Evolutionary conservation across 2,329 filamentous ascomycete species (phyloP), one percentile per base, ranked within the genome.

Genomic region (Sporothrix globosa): DNA sequence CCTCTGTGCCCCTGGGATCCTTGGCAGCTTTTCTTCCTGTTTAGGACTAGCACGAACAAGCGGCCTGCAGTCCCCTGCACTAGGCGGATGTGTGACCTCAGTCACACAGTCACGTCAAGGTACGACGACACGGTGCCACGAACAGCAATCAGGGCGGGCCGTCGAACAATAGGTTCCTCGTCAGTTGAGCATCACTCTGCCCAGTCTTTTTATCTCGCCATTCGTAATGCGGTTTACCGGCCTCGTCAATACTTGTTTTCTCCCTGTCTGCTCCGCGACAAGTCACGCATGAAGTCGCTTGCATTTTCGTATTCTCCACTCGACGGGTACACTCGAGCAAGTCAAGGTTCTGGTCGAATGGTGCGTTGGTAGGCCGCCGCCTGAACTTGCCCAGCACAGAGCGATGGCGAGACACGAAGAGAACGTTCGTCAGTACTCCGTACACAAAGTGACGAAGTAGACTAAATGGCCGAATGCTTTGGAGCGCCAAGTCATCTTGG

Each of bases 61-160:
- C 56, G 56, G 67, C 68, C 65, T 68, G 68, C 52, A 63, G 24
- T 65, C 68, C 71, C 71, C 68, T 68, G 68, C 68, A 72, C 71
- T 72, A 72, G 65, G 44, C 63, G 60, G 34, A 9, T 6, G 44
- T 65, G 61, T 46, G 69, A 53, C 69, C 69, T 60, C 24, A 66
- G 61, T 52, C 54, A 68, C 70, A 39, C 69, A 34, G 34, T 34
- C 70, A 69, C 70, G 70, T 69, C 70, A 71, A 34, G 70, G 67
- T 27, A 71, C 56, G 66, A 58, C 66, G 44, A 52, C 60, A 50
- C 70, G 44, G 48, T 61, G 10, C 44, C 14, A 61, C 21, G n/a
- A 50, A 61, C 54, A 60, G 44, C 60, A 41, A 24, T 48, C 60
- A 58, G 56, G 56, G 44, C 44, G 27, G 61, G 44, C 24, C 58